A percentile compares a stretch with the other conserved stretches of the same genome.
These are phyloP conservation scores for Solanum gandarillasii DNA, from an alignment of 257 asterid genomes.

Conservation along the genomic window DNA sequence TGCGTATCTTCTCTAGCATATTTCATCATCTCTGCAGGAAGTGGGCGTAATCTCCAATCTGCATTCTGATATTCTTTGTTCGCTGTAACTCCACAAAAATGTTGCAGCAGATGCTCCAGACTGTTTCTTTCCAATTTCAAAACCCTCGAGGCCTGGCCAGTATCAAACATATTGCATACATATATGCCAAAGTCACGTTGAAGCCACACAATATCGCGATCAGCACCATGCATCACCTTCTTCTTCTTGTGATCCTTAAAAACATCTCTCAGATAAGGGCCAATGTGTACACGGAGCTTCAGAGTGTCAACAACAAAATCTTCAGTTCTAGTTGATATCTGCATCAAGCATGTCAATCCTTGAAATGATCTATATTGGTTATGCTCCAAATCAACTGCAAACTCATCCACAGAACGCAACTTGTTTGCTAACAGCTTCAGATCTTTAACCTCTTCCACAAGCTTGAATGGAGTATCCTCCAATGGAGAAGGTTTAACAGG, in stretches of 20 bases:
- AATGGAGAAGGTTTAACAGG: conserved; percentile 66
- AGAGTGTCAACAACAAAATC: conserved; percentile 90
- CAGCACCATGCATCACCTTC: conserved; percentile 99
- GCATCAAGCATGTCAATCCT: conserved; percentile 97
- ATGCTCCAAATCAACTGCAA: conserved; percentile 99
- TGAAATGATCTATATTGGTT: conserved; percentile 95
- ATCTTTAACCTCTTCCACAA: conserved; percentile 83
- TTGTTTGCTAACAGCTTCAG: conserved; percentile 71
- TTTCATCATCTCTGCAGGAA: conserved; percentile 83
- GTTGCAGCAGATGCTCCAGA: conserved; percentile 68
- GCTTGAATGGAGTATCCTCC: conserved; percentile 61
- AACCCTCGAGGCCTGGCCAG: conserved; percentile 99
- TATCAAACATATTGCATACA: conserved; percentile 93
- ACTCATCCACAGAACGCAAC: conserved; percentile 61
- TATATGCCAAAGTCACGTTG: conserved; percentile 94
- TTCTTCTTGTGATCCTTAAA: conserved; percentile 86
- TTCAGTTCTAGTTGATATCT: conserved; percentile 91
- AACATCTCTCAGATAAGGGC: conserved; percentile 83
- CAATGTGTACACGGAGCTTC: conserved; percentile 80
- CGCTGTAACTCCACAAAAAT: conserved; percentile 86
- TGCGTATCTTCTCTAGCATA: conserved; percentile 99
- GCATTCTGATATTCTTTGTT: conserved; percentile 98
- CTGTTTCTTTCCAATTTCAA: conserved; percentile 85
- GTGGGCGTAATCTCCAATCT: conserved; percentile 99
- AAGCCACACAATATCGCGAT: conserved; percentile 87